Evolutionary conservation across 176 grass and related monocot genomes (phyloP).

Genomic region (Saccharum officinarum): DNA sequence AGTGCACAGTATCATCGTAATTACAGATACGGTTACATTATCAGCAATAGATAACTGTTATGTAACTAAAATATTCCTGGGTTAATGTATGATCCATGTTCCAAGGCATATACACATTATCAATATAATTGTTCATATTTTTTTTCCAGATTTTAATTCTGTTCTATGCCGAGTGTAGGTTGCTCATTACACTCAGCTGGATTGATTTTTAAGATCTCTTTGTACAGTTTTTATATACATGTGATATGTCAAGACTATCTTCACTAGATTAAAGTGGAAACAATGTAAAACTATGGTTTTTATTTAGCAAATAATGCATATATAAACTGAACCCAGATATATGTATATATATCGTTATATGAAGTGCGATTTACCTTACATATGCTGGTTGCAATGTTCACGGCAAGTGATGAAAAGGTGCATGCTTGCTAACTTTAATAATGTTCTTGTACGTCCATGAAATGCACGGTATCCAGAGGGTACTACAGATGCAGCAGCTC

Average conservation of each 20-base stretch:
- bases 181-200: background rate
- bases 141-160: background rate
- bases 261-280: background rate
- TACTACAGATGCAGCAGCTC: conserved; percentile 99
- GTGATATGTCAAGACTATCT: background rate
- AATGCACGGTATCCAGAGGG: conserved; percentile 63
- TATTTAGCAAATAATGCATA: background rate
- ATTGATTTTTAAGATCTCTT: background rate
- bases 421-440: conserved; percentile 13
- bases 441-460: conserved; percentile 20
- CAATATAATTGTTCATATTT: background rate
- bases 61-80: background rate
- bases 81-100: background rate
- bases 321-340: background rate
- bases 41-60: background rate
- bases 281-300: background rate
- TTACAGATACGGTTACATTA: background rate
- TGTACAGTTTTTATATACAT: background rate
- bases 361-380: background rate
- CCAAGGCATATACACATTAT: background rate
- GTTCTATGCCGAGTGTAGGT: background rate
- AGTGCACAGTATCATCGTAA: background rate
- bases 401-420: background rate
- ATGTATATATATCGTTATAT: too few species aligned
- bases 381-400: background rate